Evolutionary conservation across 306 rosid genomes (phyloP).

Genomic region (Castanea crenata): DNA sequence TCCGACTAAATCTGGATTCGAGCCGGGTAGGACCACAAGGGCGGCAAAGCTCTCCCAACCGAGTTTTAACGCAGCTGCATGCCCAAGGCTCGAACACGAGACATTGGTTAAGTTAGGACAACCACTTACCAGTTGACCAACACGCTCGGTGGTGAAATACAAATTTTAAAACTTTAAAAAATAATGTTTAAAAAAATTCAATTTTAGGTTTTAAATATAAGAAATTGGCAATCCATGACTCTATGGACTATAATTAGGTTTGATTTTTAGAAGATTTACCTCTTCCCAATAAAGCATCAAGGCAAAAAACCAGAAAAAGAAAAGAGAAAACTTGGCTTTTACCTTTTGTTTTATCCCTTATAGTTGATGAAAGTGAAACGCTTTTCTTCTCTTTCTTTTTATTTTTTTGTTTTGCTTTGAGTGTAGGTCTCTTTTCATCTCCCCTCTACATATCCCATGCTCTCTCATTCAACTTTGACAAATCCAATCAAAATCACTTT

Average conservation of each 20-base stretch:
- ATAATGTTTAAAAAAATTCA: neutral
- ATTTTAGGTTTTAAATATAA: neutral
- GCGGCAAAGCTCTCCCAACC: too few species aligned
- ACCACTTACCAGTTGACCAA: too few species aligned
- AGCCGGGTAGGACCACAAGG: too few species aligned
- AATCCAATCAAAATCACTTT: slow-evolving; percentile 17
- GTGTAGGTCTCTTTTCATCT: slow-evolving; percentile 2
- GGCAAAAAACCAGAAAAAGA: neutral
- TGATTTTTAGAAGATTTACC: slow-evolving; percentile 9
- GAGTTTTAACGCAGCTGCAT: too few species aligned
- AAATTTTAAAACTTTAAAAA: neutral
- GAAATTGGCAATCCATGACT: neutral
- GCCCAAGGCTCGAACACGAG: too few species aligned
- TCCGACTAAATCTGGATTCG: too few species aligned
- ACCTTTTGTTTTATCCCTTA: slow-evolving; percentile 7
- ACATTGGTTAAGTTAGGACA: too few species aligned
- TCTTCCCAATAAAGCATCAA: slow-evolving; percentile 16
- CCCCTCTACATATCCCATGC: neutral
- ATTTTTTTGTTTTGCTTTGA: slow-evolving; percentile 1
- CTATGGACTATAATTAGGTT: neutral
- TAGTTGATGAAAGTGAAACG: neutral
- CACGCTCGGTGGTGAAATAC: too few species aligned
- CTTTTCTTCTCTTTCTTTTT: slow-evolving; percentile 7
- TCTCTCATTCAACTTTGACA: slow-evolving; percentile 21
- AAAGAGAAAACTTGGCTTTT: slow-evolving; percentile 1